A percentile compares a stretch with the other conserved stretches of the same genome.
Conservation (phyloP, 129 eudicot genomes). For the Helianthus annuus region HanXRQr2.0-SUNRISE NC_035448.2:162565509-162566008, state of each 20-base stretch:
- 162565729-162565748: conserved; percentile 25
- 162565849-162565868: conserved; percentile 32
- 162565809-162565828: conserved; percentile 57
- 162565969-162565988: conserved; percentile 45
- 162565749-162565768: conserved; percentile 32
- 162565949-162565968: neutral
- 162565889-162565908: conserved; percentile 37
- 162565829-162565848: conserved; percentile 57
- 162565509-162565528: conserved; percentile 22
- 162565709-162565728: conserved; percentile 25
- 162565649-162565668: conserved; percentile 29
- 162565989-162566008: conserved; percentile 24
- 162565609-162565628: conserved; percentile 54
- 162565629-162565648: conserved; percentile 16
- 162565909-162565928: conserved; percentile 10
- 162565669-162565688: conserved; percentile 21
- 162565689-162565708: conserved; percentile 27
- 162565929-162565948: neutral
- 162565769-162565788: conserved; percentile 19
- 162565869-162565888: conserved; percentile 59
- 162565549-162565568: conserved; percentile 60
- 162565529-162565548: conserved; percentile 47
- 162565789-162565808: conserved; percentile 52
- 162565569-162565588: conserved; percentile 24
- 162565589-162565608: conserved; percentile 17